Percentiles rank a stretch among this genome's conserved stretches.
These are phyloP conservation scores for Willaertia magna DNA, from an alignment of 208 protist species.

Conservation along the genomic window DNA sequence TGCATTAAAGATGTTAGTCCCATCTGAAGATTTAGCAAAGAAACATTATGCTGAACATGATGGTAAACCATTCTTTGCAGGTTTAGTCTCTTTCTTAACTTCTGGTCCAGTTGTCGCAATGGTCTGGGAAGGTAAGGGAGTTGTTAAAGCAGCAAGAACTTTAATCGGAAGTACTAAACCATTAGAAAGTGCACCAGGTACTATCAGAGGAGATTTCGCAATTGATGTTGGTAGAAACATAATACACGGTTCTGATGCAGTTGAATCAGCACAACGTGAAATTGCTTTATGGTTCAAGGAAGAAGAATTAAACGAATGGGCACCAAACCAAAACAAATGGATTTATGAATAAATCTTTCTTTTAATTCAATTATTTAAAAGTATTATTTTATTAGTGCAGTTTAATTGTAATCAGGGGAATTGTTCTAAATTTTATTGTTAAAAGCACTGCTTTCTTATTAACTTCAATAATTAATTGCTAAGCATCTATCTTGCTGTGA, in stretches of 20 bases:
- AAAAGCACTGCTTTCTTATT: too few relatives aligned
- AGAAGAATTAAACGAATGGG: conserved; percentile 65
- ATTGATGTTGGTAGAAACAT: conserved; percentile 88
- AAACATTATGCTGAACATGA: conserved; percentile 58
- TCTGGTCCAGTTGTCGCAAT: conserved; percentile 90
- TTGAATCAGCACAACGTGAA: conserved; percentile 79
- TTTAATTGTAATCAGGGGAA: too few relatives aligned
- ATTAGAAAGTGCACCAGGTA: conserved; percentile 71
- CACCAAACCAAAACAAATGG: conserved; percentile 52
- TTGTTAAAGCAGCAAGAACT: conserved; percentile 72
- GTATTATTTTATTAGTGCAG: too few relatives aligned
- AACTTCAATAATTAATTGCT: too few relatives aligned
- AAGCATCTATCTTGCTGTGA: too few relatives aligned
- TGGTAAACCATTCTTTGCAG: conserved; percentile 78
- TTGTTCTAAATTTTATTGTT: too few relatives aligned
- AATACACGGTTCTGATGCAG: conserved; percentile 85
- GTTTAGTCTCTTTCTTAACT: conserved; percentile 80
- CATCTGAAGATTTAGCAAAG: conserved; percentile 63
- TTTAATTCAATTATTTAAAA: too few relatives aligned
- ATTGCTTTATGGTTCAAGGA: conserved; percentile 89
- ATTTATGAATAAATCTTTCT: conserved; percentile 67
- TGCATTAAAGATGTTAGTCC: conserved; percentile 73
- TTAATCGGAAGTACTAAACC: conserved; percentile 91
- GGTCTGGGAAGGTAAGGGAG: conserved; percentile 90
- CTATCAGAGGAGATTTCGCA: conserved; percentile 88